phyloP scores from a whole-genome alignment of 441 rosid species.

The Pelargonium exstipulatum region DNA sequence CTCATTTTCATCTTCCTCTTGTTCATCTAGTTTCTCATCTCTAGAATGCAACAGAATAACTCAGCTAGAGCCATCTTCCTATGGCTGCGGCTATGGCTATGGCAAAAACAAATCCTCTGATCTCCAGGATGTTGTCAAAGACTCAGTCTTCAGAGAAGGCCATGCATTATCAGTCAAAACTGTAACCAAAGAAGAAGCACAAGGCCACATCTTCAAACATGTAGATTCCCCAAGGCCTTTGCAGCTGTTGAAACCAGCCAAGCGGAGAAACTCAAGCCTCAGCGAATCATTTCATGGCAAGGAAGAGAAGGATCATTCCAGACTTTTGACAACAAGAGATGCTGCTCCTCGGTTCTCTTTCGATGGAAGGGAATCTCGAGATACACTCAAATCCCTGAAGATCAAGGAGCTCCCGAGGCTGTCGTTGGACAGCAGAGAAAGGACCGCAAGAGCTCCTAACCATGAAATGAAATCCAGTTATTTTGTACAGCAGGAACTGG shows the following conservation, averaged over 20 bases:
- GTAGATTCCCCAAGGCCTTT: conserved; percentile 69
- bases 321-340: conserved; percentile 35
- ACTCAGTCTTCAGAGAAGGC: conserved; percentile 58
- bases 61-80: conserved; percentile 39
- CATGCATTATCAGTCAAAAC: conserved; percentile 39
- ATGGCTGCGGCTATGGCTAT: too few species aligned
- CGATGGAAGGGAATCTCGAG: conserved; percentile 66
- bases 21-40: conserved; percentile 71
- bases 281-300: conserved; percentile 41
- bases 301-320: conserved; percentile 34
- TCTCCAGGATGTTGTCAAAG: conserved; percentile 52
- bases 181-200: conserved; percentile 29
- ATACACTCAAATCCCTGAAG: conserved; percentile 48
- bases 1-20: conserved; percentile 67
- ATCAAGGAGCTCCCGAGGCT: conserved; percentile 80
- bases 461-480: conserved; percentile 35
- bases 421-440: conserved; percentile 77
- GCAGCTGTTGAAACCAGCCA: too few species aligned
- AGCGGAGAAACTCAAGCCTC: conserved; percentile 28
- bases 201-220: conserved; percentile 45
- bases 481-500: conserved; percentile 43
- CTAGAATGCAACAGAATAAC: conserved; percentile 46
- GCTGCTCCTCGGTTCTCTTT: conserved; percentile 73
- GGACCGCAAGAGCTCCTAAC: conserved; percentile 41
- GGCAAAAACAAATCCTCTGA: too few species aligned